phyloP scores from a whole-genome alignment of 768 basidiomycete genomes.

The Boletus pseudopeckii region DNA sequence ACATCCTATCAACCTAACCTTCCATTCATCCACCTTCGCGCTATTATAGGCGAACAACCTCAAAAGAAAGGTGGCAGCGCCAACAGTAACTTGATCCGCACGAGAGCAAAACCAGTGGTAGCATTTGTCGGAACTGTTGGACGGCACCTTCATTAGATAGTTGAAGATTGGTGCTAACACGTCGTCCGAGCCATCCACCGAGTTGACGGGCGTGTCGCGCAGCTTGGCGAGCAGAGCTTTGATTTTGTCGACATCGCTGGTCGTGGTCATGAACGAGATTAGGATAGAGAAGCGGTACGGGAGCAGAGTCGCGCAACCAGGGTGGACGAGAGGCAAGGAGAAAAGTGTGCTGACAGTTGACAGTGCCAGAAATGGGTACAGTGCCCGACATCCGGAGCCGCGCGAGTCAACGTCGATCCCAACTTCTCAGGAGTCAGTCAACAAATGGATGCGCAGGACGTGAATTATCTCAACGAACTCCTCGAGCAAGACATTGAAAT shows the following conservation, averaged over 20 bases:
- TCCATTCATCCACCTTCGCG: constrained; percentile 60
- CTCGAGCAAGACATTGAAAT: constrained; percentile 63
- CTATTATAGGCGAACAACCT: constrained; percentile 77
- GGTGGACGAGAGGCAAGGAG: neutral
- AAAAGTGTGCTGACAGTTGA: neutral
- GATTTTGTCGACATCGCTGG: constrained; percentile 36
- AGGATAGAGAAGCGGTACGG: neutral
- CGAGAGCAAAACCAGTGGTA: constrained; percentile 82
- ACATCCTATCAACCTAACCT: constrained; percentile 49
- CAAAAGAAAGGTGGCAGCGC: constrained; percentile 77
- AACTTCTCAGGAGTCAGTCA: neutral
- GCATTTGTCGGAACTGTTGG: constrained; percentile 34
- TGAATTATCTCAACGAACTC: constrained; percentile 54
- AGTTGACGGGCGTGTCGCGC: constrained; percentile 57
- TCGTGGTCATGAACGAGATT: constrained; percentile 22
- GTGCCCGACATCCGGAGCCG: neutral
- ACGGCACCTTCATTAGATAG: constrained; percentile 49
- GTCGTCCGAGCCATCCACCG: constrained; percentile 43
- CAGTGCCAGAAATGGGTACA: constrained; percentile 12
- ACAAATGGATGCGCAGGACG: constrained; percentile 53
- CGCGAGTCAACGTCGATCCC: constrained; percentile 5
- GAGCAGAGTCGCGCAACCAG: neutral
- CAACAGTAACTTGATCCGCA: constrained; percentile 52
- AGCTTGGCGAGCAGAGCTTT: constrained; percentile 50
- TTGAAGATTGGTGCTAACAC: constrained; percentile 49